Evolutionary conservation across 2,329 filamentous ascomycete species (phyloP).

Genomic region (Talaromyces sp.): DNA sequence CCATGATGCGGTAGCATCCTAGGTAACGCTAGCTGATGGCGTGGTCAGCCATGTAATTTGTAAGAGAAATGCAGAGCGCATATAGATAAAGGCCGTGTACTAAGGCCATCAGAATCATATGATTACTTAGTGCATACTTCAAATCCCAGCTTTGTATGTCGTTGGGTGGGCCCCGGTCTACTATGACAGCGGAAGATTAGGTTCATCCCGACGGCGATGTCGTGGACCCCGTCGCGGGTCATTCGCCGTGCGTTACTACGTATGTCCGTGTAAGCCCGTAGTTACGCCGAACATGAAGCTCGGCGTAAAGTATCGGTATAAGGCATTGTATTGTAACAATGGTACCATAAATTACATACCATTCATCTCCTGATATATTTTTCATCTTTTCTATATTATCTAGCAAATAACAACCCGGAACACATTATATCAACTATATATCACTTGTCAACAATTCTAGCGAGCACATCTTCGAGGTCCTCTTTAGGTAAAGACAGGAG

Average conservation of each 20-base stretch:
- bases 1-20: neutral
- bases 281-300: neutral
- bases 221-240: neutral
- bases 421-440: neutral
- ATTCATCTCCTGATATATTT: neutral
- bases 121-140: neutral
- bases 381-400: neutral
- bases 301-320: neutral
- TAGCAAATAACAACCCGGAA: neutral
- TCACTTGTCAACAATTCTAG: neutral
- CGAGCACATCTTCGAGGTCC: neutral
- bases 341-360: neutral
- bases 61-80: neutral
- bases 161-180: neutral
- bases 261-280: no score
- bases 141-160: neutral
- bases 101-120: neutral
- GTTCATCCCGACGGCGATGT: neutral
- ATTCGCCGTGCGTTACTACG: no score
- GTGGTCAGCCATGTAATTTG: neutral
- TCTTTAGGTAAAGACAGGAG: slow-evolving; percentile 2
- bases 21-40: neutral
- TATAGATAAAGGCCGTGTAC: neutral
- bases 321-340: neutral
- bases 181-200: slow-evolving; percentile 31